A percentile compares a stretch with the other conserved stretches of the same genome.
These are phyloP conservation scores for Ensete ventricosum DNA, from an alignment of 176 grass and related monocot genomes.

Conservation along the genomic window DNA sequence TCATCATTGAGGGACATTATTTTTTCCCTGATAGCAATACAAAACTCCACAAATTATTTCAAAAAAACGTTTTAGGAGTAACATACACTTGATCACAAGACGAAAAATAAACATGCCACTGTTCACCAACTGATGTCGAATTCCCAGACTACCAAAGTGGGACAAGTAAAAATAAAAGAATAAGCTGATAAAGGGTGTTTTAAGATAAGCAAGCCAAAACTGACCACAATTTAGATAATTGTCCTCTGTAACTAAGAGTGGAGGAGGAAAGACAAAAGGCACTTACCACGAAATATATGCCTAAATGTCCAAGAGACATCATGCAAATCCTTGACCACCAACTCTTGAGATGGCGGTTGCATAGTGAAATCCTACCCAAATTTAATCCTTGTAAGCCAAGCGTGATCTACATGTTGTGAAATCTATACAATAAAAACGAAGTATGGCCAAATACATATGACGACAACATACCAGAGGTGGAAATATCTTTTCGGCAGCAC, in stretches of 20 bases:
- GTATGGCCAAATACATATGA: slow-evolving; percentile 14
- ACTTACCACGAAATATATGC: slow-evolving; percentile 84
- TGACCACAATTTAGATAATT: not conserved
- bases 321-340: slow-evolving; percentile 89
- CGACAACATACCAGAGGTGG: slow-evolving; percentile 68
- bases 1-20: too few relatives aligned
- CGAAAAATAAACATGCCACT: too few relatives aligned
- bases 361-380: slow-evolving; percentile 85
- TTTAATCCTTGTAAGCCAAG: slow-evolving; percentile 50
- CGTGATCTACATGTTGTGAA: slow-evolving; percentile 22
- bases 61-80: too few relatives aligned
- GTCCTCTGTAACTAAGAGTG: not conserved
- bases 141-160: too few relatives aligned
- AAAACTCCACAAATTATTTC: too few relatives aligned
- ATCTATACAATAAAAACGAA: not conserved
- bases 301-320: slow-evolving; percentile 92
- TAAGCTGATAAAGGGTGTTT: too few relatives aligned
- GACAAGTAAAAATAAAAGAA: too few relatives aligned
- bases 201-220: not conserved
- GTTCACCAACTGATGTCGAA: too few relatives aligned
- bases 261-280: not conserved
- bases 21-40: too few relatives aligned
- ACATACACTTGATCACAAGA: too few relatives aligned
- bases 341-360: slow-evolving; percentile 94
- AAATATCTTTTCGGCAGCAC: slow-evolving; percentile 98